Evolutionary conservation across 192 early-diverging fungal species (phyloP).

Genomic region (Backusella australiensis): DNA sequence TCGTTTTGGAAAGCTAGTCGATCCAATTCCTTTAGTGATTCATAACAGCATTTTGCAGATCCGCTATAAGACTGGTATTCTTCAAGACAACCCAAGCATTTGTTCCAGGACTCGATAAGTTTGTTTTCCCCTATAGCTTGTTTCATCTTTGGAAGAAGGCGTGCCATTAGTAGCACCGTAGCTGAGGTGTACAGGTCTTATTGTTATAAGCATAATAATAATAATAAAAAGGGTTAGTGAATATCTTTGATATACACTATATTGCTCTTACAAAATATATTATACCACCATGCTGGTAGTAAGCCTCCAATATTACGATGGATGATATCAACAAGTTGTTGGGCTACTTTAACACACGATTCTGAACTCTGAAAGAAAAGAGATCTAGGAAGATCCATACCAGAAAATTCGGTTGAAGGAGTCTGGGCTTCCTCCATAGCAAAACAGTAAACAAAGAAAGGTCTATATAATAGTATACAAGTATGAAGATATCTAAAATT

Average conservation of each 20-base stretch:
- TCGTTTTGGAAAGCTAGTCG: slow-evolving; percentile 14
- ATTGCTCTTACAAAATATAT: background rate
- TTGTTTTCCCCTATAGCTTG: slow-evolving; percentile 7
- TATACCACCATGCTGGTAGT: slow-evolving; percentile 18
- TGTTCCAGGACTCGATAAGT: slow-evolving; percentile 11
- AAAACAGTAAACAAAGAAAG: slow-evolving; percentile 18
- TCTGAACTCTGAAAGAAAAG: slow-evolving; percentile 17
- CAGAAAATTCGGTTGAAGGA: background rate
- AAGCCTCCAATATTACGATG: slow-evolving; percentile 9
- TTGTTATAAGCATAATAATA: background rate
- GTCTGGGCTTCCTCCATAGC: slow-evolving; percentile 14
- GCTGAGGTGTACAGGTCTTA: slow-evolving; percentile 17
- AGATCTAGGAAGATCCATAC: slow-evolving; percentile 11
- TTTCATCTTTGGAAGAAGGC: slow-evolving; percentile 15
- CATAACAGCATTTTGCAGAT: slow-evolving; percentile 13
- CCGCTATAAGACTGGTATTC: slow-evolving; percentile 12
- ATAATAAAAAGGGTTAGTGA: background rate
- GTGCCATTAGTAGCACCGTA: slow-evolving; percentile 18
- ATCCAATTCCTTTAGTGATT: slow-evolving; percentile 13
- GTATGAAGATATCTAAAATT: slow-evolving; percentile 19
- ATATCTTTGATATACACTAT: background rate
- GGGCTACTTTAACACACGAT: slow-evolving; percentile 7
- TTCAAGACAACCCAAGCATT: slow-evolving; percentile 11
- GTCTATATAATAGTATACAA: slow-evolving; percentile 20
- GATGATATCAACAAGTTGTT: slow-evolving; percentile 9